Percentiles rank a stretch among this genome's conserved stretches.
phyloP scores from a whole-genome alignment of 495 filamentous ascomycete genomes.

The Durotheca rogersii region DNA sequence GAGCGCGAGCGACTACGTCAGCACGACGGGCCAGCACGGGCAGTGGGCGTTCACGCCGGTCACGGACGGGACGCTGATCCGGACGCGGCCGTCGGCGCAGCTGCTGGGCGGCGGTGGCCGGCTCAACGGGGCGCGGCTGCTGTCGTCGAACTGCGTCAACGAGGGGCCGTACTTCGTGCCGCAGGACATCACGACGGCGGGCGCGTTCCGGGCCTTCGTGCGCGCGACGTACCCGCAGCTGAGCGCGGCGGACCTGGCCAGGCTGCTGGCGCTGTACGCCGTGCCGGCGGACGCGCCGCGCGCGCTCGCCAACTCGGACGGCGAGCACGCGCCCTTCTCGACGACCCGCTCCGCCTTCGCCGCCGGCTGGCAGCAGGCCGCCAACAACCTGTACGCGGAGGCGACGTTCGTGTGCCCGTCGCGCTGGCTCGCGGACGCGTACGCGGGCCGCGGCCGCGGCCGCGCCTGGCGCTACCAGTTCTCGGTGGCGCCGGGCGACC shows the following conservation, averaged over 20 bases:
- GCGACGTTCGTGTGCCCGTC: constrained; percentile 60
- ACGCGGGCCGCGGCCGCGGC: constrained; percentile 27
- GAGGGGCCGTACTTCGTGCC: constrained; percentile 49
- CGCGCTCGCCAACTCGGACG: constrained; percentile 30
- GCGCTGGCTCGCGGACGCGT: constrained; percentile 63
- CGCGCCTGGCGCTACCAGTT: constrained; percentile 60
- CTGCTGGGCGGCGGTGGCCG: constrained; percentile 48
- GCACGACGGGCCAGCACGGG: constrained; percentile 41
- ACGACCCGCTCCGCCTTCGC: constrained; percentile 34
- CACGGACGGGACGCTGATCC: constrained; percentile 35
- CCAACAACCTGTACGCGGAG: constrained; percentile 58
- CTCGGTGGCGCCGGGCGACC: constrained; percentile 54
- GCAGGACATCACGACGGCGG: constrained; percentile 50
- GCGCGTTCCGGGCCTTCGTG: constrained; percentile 48
- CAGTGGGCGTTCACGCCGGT: constrained; percentile 50
- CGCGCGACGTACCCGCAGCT: constrained; percentile 51
- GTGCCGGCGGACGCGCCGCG: constrained; percentile 31
- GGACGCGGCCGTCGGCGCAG: constrained; percentile 39
- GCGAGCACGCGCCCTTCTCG: constrained; percentile 32
- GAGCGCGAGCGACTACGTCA: constrained; percentile 55
- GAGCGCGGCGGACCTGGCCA: constrained; percentile 45
- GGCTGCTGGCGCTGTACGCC: constrained; percentile 48
- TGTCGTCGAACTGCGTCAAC: constrained; percentile 28
- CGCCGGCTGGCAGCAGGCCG: constrained; percentile 36
- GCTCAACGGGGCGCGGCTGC: constrained; percentile 37